Evolutionary conservation across 2,329 filamentous ascomycete species (phyloP).

Genomic region (Cytospora schulzeri): DNA sequence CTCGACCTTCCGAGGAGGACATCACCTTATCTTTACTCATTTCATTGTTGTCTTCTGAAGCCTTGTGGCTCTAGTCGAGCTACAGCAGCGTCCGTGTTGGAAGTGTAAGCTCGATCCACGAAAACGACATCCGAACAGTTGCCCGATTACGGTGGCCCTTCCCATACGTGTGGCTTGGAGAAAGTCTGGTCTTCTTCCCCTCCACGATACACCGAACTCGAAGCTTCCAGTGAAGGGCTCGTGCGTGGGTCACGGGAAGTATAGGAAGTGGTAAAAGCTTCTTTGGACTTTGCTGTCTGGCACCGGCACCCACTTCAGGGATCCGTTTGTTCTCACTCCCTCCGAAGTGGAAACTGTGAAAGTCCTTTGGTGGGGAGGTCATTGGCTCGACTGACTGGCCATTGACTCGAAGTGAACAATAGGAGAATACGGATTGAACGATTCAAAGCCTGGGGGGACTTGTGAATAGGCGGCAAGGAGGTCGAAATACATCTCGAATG

Average conservation of each 20-base stretch:
- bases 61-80: slow-evolving; percentile 15
- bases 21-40: slow-evolving; percentile 8
- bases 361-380: slow-evolving; percentile 8
- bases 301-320: not conserved
- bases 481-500: slow-evolving; percentile 12
- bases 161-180: not conserved
- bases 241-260: not conserved
- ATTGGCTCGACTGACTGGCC: slow-evolving; percentile 16
- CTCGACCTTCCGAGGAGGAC: slow-evolving; percentile 2
- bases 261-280: not conserved
- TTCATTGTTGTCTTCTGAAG: not conserved
- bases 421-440: slow-evolving; percentile 3
- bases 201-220: not conserved
- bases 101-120: slow-evolving; percentile 6
- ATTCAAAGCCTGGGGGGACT: not conserved
- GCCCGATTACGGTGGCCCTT: not conserved
- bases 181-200: not conserved
- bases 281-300: not conserved
- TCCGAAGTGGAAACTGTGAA: slow-evolving; percentile 14
- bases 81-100: slow-evolving; percentile 8
- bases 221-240: slow-evolving; percentile 1
- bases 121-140: not conserved
- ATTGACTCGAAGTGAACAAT: slow-evolving; percentile 26
- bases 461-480: slow-evolving; percentile 2
- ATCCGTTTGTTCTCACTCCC: slow-evolving; percentile 2